Percentiles rank a stretch among this genome's conserved stretches.
These are phyloP conservation scores for Carnegiea gigantea DNA, from an alignment of 179 eudicot genomes.

Conservation along the genomic window DNA sequence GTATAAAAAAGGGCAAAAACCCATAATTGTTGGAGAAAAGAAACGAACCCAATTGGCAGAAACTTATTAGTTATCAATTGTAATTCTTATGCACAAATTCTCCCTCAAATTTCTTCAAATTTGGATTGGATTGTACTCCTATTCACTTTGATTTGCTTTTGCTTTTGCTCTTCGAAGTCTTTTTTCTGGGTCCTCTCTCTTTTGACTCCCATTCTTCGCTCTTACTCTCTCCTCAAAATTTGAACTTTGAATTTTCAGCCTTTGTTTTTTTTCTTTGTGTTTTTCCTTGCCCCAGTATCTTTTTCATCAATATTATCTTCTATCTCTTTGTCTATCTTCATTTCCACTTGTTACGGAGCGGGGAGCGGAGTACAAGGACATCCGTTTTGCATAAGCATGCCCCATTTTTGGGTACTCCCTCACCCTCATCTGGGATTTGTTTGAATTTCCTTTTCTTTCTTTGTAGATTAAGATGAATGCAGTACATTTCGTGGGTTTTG, in stretches of 20 bases:
- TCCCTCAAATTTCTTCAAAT: too few relatives aligned
- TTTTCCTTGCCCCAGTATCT: not conserved
- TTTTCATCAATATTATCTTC: not conserved
- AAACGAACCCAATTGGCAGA: too few relatives aligned
- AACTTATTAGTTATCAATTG: too few relatives aligned
- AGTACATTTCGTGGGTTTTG: too few relatives aligned
- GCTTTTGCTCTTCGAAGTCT: not conserved
- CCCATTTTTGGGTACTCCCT: conserved; percentile 26
- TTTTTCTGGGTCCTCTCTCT: not conserved
- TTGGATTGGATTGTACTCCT: too few relatives aligned
- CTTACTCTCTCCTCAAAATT: conserved; percentile 19
- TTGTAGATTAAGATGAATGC: too few relatives aligned
- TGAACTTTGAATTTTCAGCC: conserved; percentile 25
- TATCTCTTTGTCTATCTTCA: not conserved
- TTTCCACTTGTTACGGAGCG: conserved; percentile 16
- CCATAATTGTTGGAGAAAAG: too few relatives aligned
- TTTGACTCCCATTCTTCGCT: not conserved
- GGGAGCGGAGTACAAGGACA: conserved; percentile 23
- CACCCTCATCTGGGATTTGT: not conserved
- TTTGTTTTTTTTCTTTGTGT: not conserved
- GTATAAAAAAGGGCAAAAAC: too few relatives aligned
- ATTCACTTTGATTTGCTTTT: too few relatives aligned
- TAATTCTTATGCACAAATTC: too few relatives aligned
- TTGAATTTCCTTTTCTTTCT: not conserved
- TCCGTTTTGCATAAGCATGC: conserved; percentile 22